phyloP scores from a whole-genome alignment of 2,329 filamentous ascomycete genomes.

The Talaromyces sp. region DNA sequence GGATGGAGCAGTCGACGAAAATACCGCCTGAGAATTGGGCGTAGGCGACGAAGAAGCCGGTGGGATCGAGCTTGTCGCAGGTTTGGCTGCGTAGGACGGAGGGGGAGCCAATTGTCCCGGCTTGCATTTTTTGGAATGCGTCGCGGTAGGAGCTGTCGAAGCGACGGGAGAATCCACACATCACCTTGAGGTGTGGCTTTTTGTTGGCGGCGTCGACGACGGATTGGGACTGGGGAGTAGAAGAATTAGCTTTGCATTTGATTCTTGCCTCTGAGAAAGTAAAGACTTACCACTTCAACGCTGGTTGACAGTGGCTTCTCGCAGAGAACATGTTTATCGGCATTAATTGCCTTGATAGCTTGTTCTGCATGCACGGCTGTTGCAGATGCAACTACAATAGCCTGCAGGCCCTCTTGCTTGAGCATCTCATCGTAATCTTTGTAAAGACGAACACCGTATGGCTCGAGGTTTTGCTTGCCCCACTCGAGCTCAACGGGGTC shows the following conservation, averaged over 20 bases:
- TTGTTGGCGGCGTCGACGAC: slow-evolving; percentile 60
- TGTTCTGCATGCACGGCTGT: slow-evolving; percentile 60
- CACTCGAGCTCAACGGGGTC: slow-evolving; percentile 52
- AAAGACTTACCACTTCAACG: slow-evolving; percentile 17
- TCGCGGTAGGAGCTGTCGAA: slow-evolving; percentile 68
- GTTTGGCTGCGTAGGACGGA: slow-evolving; percentile 66
- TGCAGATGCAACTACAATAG: slow-evolving; percentile 56
- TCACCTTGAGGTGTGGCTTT: slow-evolving; percentile 63
- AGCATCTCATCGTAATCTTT: slow-evolving; percentile 59
- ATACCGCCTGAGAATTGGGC: slow-evolving; percentile 66
- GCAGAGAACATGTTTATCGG: slow-evolving; percentile 57
- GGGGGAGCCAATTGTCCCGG: slow-evolving; percentile 61
- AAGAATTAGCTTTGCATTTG: too few species aligned
- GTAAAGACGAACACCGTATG: slow-evolving; percentile 57
- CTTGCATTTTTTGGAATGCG: slow-evolving; percentile 55
- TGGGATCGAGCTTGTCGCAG: slow-evolving; percentile 65
- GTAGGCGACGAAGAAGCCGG: slow-evolving; percentile 68
- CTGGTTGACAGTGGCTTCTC: slow-evolving; percentile 46
- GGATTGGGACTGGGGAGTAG: slow-evolving; percentile 52
- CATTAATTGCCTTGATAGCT: slow-evolving; percentile 58
- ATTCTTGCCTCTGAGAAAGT: too few species aligned
- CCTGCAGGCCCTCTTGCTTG: slow-evolving; percentile 51
- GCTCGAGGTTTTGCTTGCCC: slow-evolving; percentile 55
- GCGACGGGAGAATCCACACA: slow-evolving; percentile 67
- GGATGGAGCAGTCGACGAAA: slow-evolving; percentile 70